These are phyloP conservation scores for Hypoxylon sp. DNA, from an alignment of 2,329 filamentous ascomycete species.

Conservation along the genomic window DNA sequence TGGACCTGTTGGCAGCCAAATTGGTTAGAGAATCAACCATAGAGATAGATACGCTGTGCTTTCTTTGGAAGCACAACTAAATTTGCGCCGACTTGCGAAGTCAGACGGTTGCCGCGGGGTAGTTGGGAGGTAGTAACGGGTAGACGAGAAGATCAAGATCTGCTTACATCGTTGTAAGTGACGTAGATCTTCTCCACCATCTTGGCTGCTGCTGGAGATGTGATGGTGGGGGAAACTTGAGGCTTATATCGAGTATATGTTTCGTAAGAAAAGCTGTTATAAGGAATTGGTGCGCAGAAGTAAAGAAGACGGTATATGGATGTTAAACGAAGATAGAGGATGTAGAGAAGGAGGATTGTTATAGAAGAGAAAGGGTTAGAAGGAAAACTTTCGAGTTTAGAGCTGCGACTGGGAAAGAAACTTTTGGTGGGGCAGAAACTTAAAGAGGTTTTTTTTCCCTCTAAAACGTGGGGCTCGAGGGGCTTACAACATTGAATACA, in stretches of 20 bases:
- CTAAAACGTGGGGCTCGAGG: constrained; percentile 36
- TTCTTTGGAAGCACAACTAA: constrained; percentile 11
- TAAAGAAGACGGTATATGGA: background rate
- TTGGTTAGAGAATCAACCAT: constrained; percentile 32
- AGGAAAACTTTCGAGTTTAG: constrained; percentile 38
- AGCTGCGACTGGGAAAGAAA: constrained; percentile 34
- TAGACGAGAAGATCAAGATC: constrained; percentile 38
- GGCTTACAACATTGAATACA: constrained; percentile 5
- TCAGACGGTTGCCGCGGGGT: constrained; percentile 38
- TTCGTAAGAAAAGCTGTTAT: background rate
- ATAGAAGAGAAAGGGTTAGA: constrained; percentile 21
- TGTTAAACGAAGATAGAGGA: constrained; percentile 9
- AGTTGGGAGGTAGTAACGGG: constrained; percentile 31
- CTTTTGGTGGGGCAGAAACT: constrained; percentile 37
- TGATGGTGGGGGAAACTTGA: constrained; percentile 27
- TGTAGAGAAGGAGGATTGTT: constrained; percentile 15
- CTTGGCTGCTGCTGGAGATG: constrained; percentile 56
- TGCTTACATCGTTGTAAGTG: constrained; percentile 89
- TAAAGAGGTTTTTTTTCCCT: constrained; percentile 24
- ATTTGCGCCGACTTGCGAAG: constrained; percentile 16
- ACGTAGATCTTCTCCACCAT: constrained; percentile 91
- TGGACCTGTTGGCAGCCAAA: constrained; percentile 77
- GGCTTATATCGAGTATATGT: constrained; percentile 5
- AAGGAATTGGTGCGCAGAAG: constrained; percentile 3
- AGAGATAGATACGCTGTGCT: background rate